phyloP scores from a whole-genome alignment of 768 basidiomycete genomes.

The Hypholoma sublateritium region DNA sequence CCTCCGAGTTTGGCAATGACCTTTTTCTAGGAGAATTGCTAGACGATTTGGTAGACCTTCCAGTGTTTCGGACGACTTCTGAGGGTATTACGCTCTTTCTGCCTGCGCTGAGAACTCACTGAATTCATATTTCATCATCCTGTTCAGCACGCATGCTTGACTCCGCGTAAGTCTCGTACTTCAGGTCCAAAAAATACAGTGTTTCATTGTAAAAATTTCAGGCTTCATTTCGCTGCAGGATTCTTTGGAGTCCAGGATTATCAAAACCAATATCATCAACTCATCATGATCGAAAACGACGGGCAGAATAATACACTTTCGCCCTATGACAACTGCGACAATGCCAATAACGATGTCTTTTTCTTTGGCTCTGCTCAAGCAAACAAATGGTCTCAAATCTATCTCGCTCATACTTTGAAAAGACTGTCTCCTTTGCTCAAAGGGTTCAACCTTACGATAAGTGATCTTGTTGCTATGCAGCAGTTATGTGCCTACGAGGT shows the following conservation, averaged over 20 bases:
- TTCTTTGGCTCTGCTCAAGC: conserved; percentile 42
- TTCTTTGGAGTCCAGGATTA: conserved; percentile 56
- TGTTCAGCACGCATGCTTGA: conserved; percentile 49
- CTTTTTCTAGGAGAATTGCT: conserved; percentile 28
- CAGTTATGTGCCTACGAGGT: conserved; percentile 77
- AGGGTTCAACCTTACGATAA: conserved; percentile 50
- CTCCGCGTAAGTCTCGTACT: conserved; percentile 34
- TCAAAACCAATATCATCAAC: conserved; percentile 56
- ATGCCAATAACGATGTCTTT: conserved; percentile 45
- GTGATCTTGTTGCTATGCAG: conserved; percentile 61
- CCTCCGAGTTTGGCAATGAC: background rate
- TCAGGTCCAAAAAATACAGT: background rate
- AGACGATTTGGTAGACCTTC: conserved; percentile 45
- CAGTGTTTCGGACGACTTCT: conserved; percentile 65
- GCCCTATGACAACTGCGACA: conserved; percentile 66
- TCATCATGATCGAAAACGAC: conserved; percentile 55
- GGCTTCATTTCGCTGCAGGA: conserved; percentile 52
- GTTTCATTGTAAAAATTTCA: conserved; percentile 8
- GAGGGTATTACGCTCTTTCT: conserved; percentile 34
- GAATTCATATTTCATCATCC: background rate
- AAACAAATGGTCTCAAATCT: conserved; percentile 57
- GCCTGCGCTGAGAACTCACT: background rate
- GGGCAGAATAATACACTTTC: conserved; percentile 72
- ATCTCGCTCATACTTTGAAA: conserved; percentile 54
- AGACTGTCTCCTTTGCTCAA: conserved; percentile 49